Evolutionary conservation across 805 yeast species (phyloP).

Genomic region (Ogataea thermomethanolica): DNA sequence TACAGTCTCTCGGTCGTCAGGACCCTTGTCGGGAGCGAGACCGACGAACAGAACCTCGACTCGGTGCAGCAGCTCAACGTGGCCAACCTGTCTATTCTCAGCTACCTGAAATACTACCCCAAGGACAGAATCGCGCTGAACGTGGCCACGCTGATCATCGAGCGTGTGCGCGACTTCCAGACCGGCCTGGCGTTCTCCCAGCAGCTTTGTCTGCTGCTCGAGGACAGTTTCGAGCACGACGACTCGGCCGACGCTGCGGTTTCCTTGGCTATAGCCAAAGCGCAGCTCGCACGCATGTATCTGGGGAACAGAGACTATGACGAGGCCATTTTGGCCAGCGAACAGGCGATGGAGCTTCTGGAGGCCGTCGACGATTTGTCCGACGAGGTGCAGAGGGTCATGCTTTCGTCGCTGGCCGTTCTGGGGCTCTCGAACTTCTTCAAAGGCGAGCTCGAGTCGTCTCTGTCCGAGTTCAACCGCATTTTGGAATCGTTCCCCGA

Average conservation of each 20-base stretch:
- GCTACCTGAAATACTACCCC: slow-evolving; percentile 61
- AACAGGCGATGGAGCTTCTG: slow-evolving; percentile 49
- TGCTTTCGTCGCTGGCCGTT: slow-evolving; percentile 61
- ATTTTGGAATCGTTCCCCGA: slow-evolving; percentile 57
- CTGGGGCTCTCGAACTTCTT: slow-evolving; percentile 74
- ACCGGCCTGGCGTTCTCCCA: slow-evolving; percentile 48
- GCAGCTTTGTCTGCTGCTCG: slow-evolving; percentile 43
- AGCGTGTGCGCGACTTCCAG: slow-evolving; percentile 63
- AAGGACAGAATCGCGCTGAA: slow-evolving; percentile 54
- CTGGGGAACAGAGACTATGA: slow-evolving; percentile 58
- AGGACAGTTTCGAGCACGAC: slow-evolving; percentile 15
- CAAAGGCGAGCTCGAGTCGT: slow-evolving; percentile 53
- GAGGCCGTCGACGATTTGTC: slow-evolving; percentile 37
- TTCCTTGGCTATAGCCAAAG: slow-evolving; percentile 55
- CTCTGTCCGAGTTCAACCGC: slow-evolving; percentile 63
- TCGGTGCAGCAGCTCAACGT: slow-evolving; percentile 62
- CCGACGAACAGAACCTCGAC: slow-evolving; percentile 51
- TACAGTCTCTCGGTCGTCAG: slow-evolving; percentile 60
- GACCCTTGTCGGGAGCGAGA: slow-evolving; percentile 37
- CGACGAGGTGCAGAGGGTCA: slow-evolving; percentile 31
- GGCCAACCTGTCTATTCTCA: slow-evolving; percentile 64
- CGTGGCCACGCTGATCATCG: slow-evolving; percentile 54
- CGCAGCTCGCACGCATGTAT: slow-evolving; percentile 69
- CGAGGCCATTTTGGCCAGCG: slow-evolving; percentile 58
- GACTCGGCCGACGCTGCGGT: slow-evolving; percentile 34